A percentile compares a stretch with the other conserved stretches of the same genome.
These are phyloP conservation scores for Phlebiopsis flavidoalba DNA, from an alignment of 768 basidiomycete genomes.

Conservation along the genomic window DNA sequence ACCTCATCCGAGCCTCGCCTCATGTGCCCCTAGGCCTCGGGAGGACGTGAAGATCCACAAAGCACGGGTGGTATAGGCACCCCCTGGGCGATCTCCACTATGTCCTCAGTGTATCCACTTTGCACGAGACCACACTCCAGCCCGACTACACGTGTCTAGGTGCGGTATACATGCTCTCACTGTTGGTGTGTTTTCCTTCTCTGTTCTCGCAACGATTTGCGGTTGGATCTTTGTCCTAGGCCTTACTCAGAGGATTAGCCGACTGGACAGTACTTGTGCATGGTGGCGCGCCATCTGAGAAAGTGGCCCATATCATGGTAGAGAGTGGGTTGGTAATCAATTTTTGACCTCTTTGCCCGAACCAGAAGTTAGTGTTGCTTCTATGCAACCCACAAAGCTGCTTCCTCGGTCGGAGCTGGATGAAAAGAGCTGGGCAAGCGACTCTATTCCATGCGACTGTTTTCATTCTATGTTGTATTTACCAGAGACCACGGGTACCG, in stretches of 20 bases:
- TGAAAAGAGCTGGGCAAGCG: slow-evolving; percentile 1
- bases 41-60: slow-evolving; percentile 93
- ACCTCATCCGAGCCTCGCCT: neutral
- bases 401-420: slow-evolving; percentile 2
- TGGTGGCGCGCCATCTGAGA: slow-evolving; percentile 1
- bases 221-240: slow-evolving; percentile 3
- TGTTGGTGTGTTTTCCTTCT: neutral
- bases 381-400: neutral
- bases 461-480: slow-evolving; percentile 6
- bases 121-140: neutral
- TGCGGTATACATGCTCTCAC: neutral
- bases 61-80: slow-evolving; percentile 36
- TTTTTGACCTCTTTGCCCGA: slow-evolving; percentile 6
- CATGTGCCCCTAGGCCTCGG: slow-evolving; percentile 33
- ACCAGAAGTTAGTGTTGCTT: neutral
- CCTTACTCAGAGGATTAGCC: neutral
- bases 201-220: slow-evolving; percentile 1
- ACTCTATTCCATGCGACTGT: slow-evolving; percentile 10
- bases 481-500: slow-evolving; percentile 10
- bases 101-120: neutral
- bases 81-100: neutral
- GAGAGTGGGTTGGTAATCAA: slow-evolving; percentile 1
- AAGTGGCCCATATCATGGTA: neutral
- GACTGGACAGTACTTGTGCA: neutral
- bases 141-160: neutral